A percentile compares a stretch with the other conserved stretches of the same genome.
These are phyloP conservation scores for Dendrobium officinale DNA, from an alignment of 106 monocot genomes.

Conservation along the genomic window DNA sequence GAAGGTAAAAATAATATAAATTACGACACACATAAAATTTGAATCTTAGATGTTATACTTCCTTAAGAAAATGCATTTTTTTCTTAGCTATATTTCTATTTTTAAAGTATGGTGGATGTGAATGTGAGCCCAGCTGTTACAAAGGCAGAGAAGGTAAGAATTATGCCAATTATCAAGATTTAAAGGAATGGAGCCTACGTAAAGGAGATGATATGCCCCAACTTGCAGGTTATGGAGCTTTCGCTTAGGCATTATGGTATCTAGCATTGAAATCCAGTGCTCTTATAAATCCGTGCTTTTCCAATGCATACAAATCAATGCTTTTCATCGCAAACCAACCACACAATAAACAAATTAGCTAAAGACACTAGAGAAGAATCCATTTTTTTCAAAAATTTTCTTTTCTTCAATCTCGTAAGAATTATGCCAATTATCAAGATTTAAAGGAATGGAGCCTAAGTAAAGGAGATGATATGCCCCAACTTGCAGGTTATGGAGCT, in stretches of 20 bases:
- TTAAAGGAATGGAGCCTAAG: slow-evolving; percentile 40
- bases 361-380: not conserved
- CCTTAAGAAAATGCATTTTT: not conserved
- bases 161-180: slow-evolving; percentile 56
- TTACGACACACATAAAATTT: slow-evolving; percentile 6
- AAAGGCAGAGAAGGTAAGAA: slow-evolving; percentile 39
- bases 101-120: slow-evolving; percentile 15
- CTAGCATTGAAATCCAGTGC: not conserved
- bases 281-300: not conserved
- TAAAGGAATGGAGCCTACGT: slow-evolving; percentile 42
- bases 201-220: slow-evolving; percentile 70
- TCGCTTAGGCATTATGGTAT: slow-evolving; percentile 44
- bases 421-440: slow-evolving; percentile 61
- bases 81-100: not conserved
- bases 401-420: slow-evolving; percentile 10
- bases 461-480: slow-evolving; percentile 71
- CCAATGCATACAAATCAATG: not conserved
- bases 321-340: not conserved
- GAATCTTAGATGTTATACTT: not conserved
- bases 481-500: slow-evolving; percentile 37
- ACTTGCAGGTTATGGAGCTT: slow-evolving; percentile 33
- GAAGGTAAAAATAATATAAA: too few species aligned
- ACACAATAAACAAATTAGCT: not conserved
- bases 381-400: not conserved
- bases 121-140: slow-evolving; percentile 28